Conservation (phyloP, 2,329 filamentous ascomycete species). For the Lizonia empirigonia region DNA sequence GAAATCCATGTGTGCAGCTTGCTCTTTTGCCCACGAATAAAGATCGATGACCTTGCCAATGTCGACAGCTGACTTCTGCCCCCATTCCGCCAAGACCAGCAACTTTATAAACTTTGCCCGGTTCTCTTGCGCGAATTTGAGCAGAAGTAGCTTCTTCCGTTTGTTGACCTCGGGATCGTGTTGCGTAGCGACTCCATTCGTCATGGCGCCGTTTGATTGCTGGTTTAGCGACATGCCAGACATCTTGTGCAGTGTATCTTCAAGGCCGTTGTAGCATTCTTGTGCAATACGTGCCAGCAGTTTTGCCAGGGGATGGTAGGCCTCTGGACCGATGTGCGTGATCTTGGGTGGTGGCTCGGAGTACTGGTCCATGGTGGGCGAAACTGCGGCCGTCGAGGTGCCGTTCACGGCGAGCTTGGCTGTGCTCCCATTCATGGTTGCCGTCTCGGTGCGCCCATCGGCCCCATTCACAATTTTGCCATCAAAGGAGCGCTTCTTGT, state of each 20-base stretch:
- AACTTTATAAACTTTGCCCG: conserved; percentile 92
- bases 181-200: conserved; percentile 47
- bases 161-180: conserved; percentile 38
- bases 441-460: conserved; percentile 22
- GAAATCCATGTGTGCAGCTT: conserved; percentile 34
- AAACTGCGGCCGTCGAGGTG: conserved; percentile 19
- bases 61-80: conserved; percentile 65
- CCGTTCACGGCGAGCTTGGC: conserved; percentile 25
- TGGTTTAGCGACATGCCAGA: conserved; percentile 67
- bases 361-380: conserved; percentile 26
- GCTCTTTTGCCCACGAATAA: conserved; percentile 68
- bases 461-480: conserved; percentile 40
- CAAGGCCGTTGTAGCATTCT: conserved; percentile 78
- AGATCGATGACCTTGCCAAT: conserved; percentile 90
- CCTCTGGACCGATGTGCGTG: conserved; percentile 70
- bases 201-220: conserved; percentile 55
- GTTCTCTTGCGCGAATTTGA: conserved; percentile 79
- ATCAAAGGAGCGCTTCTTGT: conserved; percentile 38
- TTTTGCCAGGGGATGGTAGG: conserved; percentile 75
- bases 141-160: conserved; percentile 72
- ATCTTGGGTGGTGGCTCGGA: conserved; percentile 57
- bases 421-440: conserved; percentile 19
- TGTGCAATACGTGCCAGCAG: conserved; percentile 81
- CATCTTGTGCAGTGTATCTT: conserved; percentile 71
- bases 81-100: conserved; percentile 89